phyloP scores from a whole-genome alignment of 2,329 filamentous ascomycete species.

The Cucurbitaria berberidis region DNA sequence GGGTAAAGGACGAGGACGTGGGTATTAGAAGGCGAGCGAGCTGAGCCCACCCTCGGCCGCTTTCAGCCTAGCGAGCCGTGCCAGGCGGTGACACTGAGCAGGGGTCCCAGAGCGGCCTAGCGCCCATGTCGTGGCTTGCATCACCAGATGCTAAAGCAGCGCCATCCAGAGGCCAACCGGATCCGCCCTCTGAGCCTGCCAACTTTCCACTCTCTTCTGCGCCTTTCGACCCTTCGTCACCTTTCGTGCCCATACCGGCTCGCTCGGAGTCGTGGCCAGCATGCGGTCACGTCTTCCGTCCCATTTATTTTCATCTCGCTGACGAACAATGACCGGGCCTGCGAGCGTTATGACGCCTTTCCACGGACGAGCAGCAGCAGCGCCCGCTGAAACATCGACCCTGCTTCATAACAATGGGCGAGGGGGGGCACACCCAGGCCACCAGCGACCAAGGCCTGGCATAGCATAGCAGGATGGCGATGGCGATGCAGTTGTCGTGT shows the following conservation, averaged over 20 bases:
- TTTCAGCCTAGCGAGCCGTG: slow-evolving; percentile 3
- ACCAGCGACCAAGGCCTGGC: too few species aligned
- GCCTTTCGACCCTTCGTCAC: slow-evolving; percentile 20
- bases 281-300: neutral
- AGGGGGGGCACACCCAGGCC: neutral
- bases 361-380: slow-evolving; percentile 3
- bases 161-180: slow-evolving; percentile 12
- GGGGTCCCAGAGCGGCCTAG: slow-evolving; percentile 8
- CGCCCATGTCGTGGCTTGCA: slow-evolving; percentile 13
- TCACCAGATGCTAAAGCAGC: slow-evolving; percentile 20
- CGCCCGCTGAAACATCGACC: slow-evolving; percentile 32
- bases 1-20: slow-evolving; percentile 25
- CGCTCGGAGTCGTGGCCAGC: too few species aligned
- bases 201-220: slow-evolving; percentile 19
- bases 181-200: slow-evolving; percentile 18
- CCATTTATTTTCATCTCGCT: neutral
- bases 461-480: slow-evolving; percentile 3
- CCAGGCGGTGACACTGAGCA: slow-evolving; percentile 20
- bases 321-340: slow-evolving; percentile 5
- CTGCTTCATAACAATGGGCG: slow-evolving; percentile 24
- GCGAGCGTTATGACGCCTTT: slow-evolving; percentile 19
- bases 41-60: slow-evolving; percentile 14
- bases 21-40: slow-evolving; percentile 19
- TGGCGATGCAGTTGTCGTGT: slow-evolving; percentile 23
- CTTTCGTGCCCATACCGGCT: slow-evolving; percentile 1